Evolutionary conservation across 2,329 filamentous ascomycete species (phyloP), one percentile per base, ranked within the genome.

Genomic region (Epichloe elymi): DNA sequence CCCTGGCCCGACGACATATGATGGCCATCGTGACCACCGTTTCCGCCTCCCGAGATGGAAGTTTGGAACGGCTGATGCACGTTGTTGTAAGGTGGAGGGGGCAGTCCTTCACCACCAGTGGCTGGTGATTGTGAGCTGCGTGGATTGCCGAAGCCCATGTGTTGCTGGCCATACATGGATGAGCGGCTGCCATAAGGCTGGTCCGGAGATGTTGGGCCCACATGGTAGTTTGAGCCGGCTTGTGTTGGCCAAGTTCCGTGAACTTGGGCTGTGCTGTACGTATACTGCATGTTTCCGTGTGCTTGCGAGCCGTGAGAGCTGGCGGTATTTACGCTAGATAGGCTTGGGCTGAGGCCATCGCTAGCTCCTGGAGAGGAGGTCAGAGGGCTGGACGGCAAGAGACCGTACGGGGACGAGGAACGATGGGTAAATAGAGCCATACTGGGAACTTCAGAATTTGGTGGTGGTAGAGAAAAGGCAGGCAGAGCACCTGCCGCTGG

Each of bases 1-100:
- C 48, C 55, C 36, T 66, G 67, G 46, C 63, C 61, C 43, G 60
- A 59, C 51, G 66, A 62, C 23, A 63, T 54, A 41, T 60, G 56
- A 45, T 58, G 63, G 53, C 56, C 64, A 23, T 62, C 65, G 49
- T 69, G 66, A 40, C 62, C 60, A 38, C 63, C 61, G 35, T 69
- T 65, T 17, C 75, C 73, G 50, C 77, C 61, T 33, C 56, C 56
- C 11, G 76, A 74, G 61, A 82, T 74, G 17, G 78, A 70, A 57
- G 78, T 76, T 54, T 81, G 75, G 63, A 83, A 88, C 36, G 81
- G 73, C 43, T 82, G 77, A 54, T 84, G 74, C 57, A 82, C 80
- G 55, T 80, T 72, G 56, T 86, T 83, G 66, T 83, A 88, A 6
- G 83, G 76, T 53, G 84, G 80, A 50, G 79, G 74, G 54, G 85